A percentile compares a stretch with the other conserved stretches of the same genome.
Conservation (phyloP, 306 rosid genomes). For the Urtica urens region DNA sequence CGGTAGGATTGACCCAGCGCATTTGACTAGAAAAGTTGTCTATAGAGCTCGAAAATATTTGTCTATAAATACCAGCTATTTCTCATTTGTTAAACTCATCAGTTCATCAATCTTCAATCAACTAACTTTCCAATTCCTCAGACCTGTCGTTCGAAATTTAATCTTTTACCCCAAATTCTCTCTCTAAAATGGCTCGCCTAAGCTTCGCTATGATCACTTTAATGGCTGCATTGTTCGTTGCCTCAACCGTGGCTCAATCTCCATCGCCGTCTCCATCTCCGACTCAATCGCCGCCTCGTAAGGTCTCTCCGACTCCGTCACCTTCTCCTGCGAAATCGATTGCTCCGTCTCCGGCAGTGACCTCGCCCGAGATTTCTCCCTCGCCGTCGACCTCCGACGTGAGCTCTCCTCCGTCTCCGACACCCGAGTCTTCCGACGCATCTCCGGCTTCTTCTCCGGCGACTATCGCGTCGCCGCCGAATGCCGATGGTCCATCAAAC, state of each 20-base stretch:
- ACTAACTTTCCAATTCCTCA: background rate
- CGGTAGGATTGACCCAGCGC: background rate
- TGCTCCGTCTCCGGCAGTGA: background rate
- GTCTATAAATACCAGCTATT: slow-evolving; percentile 3
- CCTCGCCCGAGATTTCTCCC: background rate
- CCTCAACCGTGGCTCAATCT: slow-evolving; percentile 10
- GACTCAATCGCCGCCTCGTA: background rate
- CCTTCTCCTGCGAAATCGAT: slow-evolving; percentile 14
- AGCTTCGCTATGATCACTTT: background rate
- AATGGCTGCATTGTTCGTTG: slow-evolving; percentile 11
- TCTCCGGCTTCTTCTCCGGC: slow-evolving; percentile 11
- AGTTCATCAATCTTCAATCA: background rate
- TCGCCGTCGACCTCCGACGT: slow-evolving; percentile 15
- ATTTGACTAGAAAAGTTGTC: background rate
- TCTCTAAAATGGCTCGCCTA: slow-evolving; percentile 5
- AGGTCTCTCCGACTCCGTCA: slow-evolving; percentile 8
- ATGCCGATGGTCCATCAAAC: slow-evolving; percentile 10
- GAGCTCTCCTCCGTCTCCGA: slow-evolving; percentile 5
- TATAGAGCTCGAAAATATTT: background rate
- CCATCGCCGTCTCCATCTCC: slow-evolving; percentile 5
- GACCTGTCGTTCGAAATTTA: background rate
- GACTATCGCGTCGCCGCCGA: slow-evolving; percentile 8
- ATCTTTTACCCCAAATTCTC: background rate
- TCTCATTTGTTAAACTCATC: background rate
- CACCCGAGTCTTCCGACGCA: background rate